Evolutionary conservation across 257 asterid species (phyloP).

Genomic region (Lantana camara): DNA sequence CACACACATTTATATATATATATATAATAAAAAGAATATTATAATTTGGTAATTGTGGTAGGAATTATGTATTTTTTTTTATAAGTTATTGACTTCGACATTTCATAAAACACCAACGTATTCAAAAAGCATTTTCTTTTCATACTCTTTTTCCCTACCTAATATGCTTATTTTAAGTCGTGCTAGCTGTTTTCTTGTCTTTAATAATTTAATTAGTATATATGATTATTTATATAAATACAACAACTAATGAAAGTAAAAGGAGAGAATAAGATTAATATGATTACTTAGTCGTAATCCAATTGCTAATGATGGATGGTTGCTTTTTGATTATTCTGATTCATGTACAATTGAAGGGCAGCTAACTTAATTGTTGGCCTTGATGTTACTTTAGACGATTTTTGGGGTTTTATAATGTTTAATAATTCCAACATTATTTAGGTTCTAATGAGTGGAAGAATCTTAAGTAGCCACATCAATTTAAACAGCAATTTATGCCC

Average conservation of each 20-base stretch:
- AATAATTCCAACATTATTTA: too few relatives aligned
- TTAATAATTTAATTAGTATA: slow-evolving; percentile 16
- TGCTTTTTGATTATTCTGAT: neutral
- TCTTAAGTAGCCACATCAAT: too few relatives aligned
- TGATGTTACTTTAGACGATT: neutral
- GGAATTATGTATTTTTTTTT: neutral
- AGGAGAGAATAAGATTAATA: slow-evolving; percentile 23
- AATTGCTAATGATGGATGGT: slow-evolving; percentile 22
- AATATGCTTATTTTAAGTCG: neutral
- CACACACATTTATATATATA: too few relatives aligned
- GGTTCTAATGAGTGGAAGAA: neutral
- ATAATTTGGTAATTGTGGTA: neutral
- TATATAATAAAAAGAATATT: neutral
- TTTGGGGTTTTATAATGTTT: neutral
- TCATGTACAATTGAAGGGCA: neutral
- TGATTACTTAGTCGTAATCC: slow-evolving; percentile 24
- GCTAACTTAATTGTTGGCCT: neutral
- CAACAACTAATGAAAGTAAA: slow-evolving; percentile 23
- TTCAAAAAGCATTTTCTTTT: neutral
- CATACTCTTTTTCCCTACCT: neutral
- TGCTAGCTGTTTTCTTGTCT: slow-evolving; percentile 25
- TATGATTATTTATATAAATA: slow-evolving; percentile 20
- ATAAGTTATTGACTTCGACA: slow-evolving; percentile 8
- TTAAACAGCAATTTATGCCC: too few relatives aligned
- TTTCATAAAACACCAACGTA: neutral